Evolutionary conservation across 257 asterid genomes (phyloP).

Genomic region (Nicotiana tomentosiformis): DNA sequence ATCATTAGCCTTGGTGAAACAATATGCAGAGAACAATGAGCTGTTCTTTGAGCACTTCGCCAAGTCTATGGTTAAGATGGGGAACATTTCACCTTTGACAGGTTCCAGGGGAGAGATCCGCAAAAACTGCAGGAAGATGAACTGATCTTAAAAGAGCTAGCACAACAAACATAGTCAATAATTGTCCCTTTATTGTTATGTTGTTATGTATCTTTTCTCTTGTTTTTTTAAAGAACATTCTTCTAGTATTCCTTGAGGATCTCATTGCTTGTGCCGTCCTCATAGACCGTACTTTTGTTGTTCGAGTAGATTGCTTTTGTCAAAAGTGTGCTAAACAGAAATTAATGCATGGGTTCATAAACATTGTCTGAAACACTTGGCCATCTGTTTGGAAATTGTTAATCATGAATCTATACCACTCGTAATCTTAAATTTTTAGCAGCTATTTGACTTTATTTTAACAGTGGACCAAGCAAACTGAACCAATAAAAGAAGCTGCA

Average conservation of each 20-base stretch:
- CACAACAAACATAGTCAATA: not conserved
- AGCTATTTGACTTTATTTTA: not conserved
- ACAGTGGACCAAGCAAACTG: not conserved
- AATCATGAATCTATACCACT: not conserved
- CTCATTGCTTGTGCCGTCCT: not conserved
- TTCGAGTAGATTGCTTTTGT: not conserved
- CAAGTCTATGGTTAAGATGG: conserved; percentile 77
- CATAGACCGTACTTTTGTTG: too few relatives aligned
- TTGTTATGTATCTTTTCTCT: not conserved
- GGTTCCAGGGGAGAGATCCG: conserved; percentile 72
- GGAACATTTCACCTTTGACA: conserved; percentile 76
- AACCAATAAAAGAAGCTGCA: not conserved
- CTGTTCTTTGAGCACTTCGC: conserved; percentile 79
- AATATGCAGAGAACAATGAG: conserved; percentile 48
- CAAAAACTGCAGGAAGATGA: conserved; percentile 66
- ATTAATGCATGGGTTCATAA: not conserved
- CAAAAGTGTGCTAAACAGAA: not conserved
- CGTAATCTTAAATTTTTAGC: not conserved
- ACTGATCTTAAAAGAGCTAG: conserved; percentile 16
- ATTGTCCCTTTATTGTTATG: not conserved
- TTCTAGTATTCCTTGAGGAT: not conserved
- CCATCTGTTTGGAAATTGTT: not conserved
- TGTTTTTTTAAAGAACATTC: not conserved
- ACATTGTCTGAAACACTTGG: not conserved
- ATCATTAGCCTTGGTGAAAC: conserved; percentile 59